Evolutionary conservation across 257 asterid species (phyloP).

Genomic region (Rubia yunnanensis): DNA sequence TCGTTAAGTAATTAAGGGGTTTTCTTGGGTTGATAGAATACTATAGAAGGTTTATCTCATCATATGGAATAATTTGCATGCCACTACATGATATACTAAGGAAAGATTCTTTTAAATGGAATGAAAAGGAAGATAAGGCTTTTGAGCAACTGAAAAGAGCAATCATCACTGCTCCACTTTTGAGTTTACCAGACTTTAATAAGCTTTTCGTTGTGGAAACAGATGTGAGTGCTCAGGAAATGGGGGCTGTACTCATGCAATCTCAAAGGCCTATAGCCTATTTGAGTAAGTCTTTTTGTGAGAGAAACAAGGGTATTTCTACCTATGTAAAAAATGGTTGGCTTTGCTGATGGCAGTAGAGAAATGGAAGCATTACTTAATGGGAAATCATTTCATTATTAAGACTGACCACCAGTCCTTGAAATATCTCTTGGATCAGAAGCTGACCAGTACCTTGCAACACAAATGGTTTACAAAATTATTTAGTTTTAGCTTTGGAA

Average conservation of each 20-base stretch:
- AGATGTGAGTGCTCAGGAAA: neutral
- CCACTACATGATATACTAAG: neutral
- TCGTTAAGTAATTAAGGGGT: too few relatives aligned
- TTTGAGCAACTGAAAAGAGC: neutral
- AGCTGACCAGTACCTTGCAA: too few relatives aligned
- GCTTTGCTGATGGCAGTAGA: neutral
- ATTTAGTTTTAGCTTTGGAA: too few relatives aligned
- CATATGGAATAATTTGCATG: neutral
- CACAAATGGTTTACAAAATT: too few relatives aligned
- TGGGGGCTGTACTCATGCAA: neutral
- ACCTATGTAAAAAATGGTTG: neutral
- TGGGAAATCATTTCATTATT: too few relatives aligned
- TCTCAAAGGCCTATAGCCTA: neutral
- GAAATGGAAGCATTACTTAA: neutral
- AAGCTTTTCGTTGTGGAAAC: neutral
- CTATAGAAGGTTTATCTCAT: too few relatives aligned
- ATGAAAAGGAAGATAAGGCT: neutral
- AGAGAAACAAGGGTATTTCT: neutral
- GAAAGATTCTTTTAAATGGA: neutral
- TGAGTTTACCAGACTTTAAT: neutral
- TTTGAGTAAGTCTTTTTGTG: neutral
- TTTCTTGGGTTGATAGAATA: too few relatives aligned
- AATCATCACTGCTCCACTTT: neutral
- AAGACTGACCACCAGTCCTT: too few relatives aligned
- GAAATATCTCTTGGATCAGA: too few relatives aligned